phyloP scores from a whole-genome alignment of 228 moss, liverwort and hornwort species.

The Sphagnum fallax region DNA sequence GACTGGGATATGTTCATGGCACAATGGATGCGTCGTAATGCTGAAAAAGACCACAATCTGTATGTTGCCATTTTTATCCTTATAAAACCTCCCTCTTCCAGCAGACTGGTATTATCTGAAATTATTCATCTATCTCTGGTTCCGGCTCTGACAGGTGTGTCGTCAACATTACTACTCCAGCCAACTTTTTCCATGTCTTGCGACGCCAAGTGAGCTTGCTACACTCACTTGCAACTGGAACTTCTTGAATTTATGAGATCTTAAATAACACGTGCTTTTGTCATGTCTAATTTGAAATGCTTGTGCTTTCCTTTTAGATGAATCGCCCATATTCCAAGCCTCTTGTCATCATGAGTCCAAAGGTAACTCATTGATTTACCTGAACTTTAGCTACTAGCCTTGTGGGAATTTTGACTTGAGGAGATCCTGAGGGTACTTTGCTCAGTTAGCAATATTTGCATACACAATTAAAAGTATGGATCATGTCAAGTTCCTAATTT shows the following conservation, averaged over 20 bases:
- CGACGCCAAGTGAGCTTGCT: constrained; percentile 49
- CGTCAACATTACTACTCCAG: constrained; percentile 59
- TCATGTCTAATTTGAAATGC: too few species aligned
- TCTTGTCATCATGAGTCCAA: constrained; percentile 62
- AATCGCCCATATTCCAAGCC: constrained; percentile 62
- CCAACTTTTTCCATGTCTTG: constrained; percentile 53
- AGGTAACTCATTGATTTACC: constrained; percentile 21
- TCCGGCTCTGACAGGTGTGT: constrained; percentile 32
- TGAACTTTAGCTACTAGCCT: neutral
- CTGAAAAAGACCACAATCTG: constrained; percentile 60
- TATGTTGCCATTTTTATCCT: constrained; percentile 5
- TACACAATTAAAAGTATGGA: too few species aligned
- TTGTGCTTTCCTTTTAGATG: constrained; percentile 27
- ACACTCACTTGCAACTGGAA: too few species aligned
- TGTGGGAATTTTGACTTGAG: neutral
- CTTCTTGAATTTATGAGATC: too few species aligned
- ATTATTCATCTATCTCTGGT: too few species aligned
- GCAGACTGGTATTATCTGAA: too few species aligned
- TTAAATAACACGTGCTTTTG: too few species aligned
- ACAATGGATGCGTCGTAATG: constrained; percentile 61
- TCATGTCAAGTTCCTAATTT: too few species aligned
- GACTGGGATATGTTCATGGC: constrained; percentile 68
- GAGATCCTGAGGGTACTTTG: neutral
- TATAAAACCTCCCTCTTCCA: too few species aligned
- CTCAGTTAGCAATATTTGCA: too few species aligned